Conservation (phyloP, 2,329 filamentous ascomycete genomes). For the Aureobasidium sp. region DNA sequence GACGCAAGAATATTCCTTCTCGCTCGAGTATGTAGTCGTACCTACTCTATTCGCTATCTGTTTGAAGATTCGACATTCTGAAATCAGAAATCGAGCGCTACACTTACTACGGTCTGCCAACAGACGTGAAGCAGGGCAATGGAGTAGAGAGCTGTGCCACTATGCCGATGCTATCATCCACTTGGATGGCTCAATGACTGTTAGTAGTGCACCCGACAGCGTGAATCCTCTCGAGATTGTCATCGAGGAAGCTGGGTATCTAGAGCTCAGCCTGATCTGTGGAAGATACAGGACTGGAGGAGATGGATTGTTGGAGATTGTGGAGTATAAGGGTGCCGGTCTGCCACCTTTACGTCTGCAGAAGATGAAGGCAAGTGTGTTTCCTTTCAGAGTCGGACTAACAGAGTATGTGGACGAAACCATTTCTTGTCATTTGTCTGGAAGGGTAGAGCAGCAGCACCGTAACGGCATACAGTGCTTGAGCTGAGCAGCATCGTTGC, state of each 20-base stretch:
- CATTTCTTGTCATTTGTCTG: background rate
- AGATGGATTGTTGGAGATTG: background rate
- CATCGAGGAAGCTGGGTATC: background rate
- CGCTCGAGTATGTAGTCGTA: background rate
- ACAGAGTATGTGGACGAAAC: background rate
- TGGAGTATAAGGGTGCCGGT: background rate
- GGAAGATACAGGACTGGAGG: background rate
- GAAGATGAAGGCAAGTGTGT: background rate
- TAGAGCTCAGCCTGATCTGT: background rate
- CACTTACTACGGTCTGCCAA: background rate
- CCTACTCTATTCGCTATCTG: background rate
- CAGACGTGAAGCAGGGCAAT: background rate
- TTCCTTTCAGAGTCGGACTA: background rate
- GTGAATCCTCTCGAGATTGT: background rate
- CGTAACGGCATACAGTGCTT: no score
- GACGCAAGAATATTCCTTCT: background rate
- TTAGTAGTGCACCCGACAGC: background rate
- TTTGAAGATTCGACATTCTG: background rate
- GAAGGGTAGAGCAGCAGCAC: background rate
- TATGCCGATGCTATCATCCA: background rate
- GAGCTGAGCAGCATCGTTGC: no score
- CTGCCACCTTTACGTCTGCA: background rate
- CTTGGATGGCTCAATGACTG: background rate
- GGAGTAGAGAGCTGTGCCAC: background rate
- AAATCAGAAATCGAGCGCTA: background rate